Percentiles rank a stretch among this genome's conserved stretches.
Evolutionary conservation across 2,329 filamentous ascomycete genomes (phyloP).

Genomic region (Colletotrichum ledebouriae): DNA sequence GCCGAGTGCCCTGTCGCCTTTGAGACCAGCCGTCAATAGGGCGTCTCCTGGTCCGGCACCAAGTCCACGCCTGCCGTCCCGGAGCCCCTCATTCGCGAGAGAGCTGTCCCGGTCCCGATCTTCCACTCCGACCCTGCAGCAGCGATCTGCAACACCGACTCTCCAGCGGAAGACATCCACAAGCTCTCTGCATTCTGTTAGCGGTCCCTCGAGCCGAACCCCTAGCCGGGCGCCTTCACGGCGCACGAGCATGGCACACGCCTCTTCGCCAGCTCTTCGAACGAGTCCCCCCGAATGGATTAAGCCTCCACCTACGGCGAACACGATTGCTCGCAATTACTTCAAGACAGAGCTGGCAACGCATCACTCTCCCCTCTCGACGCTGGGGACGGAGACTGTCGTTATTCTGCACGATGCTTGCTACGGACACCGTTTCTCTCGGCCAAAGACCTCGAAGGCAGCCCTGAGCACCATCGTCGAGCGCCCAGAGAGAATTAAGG

Average conservation of each 20-base stretch:
- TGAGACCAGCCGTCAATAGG: conserved; percentile 54
- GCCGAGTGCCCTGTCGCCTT: conserved; percentile 50
- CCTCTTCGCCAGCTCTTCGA: conserved; percentile 58
- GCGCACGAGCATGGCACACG: conserved; percentile 62
- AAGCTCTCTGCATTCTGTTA: conserved; percentile 67
- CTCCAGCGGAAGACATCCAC: conserved; percentile 69
- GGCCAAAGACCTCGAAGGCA: conserved; percentile 80
- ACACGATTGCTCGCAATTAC: conserved; percentile 74
- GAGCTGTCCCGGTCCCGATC: conserved; percentile 56
- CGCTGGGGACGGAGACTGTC: conserved; percentile 71
- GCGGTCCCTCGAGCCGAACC: conserved; percentile 48
- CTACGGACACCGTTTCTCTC: conserved; percentile 92
- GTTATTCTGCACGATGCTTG: conserved; percentile 94
- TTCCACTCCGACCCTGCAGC: conserved; percentile 64
- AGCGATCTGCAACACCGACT: conserved; percentile 58
- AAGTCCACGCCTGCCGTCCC: conserved; percentile 54
- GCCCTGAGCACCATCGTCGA: conserved; percentile 88
- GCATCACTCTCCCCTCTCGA: conserved; percentile 65
- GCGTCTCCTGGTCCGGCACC: conserved; percentile 54
- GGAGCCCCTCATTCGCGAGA: conserved; percentile 58
- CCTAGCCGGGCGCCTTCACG: conserved; percentile 58
- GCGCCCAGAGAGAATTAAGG: conserved; percentile 90
- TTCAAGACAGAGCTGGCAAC: conserved; percentile 77
- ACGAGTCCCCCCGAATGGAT: conserved; percentile 53
- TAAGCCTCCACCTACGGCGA: conserved; percentile 60